These are phyloP conservation scores for Cucumis melo DNA, from an alignment of 306 rosid genomes.

Conservation along the genomic window DNA sequence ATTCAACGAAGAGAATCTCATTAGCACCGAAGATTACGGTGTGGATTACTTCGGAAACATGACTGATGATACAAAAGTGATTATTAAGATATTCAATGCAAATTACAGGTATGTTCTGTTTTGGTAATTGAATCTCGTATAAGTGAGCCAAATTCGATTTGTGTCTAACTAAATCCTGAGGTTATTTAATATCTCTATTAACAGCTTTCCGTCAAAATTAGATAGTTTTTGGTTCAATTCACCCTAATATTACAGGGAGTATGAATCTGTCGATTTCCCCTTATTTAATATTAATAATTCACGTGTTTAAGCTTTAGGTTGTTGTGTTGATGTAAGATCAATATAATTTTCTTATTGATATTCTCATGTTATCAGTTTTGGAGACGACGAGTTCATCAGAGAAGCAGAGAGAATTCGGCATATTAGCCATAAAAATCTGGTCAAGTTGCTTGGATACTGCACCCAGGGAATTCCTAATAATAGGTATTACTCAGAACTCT, in stretches of 20 bases:
- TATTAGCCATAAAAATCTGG: conserved; percentile 39
- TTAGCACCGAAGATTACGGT: conserved; percentile 30
- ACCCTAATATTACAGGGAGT: background rate
- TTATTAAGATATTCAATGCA: conserved; percentile 28
- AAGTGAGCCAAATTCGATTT: background rate
- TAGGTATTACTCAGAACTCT: background rate
- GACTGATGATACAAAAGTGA: conserved; percentile 24
- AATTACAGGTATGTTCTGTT: conserved; percentile 27
- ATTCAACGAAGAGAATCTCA: conserved; percentile 25
- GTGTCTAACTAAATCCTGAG: background rate
- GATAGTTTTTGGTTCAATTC: background rate
- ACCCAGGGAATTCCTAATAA: conserved; percentile 35
- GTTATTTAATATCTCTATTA: background rate
- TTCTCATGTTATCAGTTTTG: conserved; percentile 17
- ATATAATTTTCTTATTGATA: background rate
- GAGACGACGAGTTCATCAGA: conserved; percentile 30
- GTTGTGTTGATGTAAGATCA: background rate
- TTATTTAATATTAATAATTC: background rate
- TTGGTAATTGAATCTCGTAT: background rate
- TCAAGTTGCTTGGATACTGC: conserved; percentile 42
- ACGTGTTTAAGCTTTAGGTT: background rate
- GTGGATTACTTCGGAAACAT: conserved; percentile 39
- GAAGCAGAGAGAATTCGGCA: conserved; percentile 45
- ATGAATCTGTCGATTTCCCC: background rate
- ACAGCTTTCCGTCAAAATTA: background rate